Evolutionary conservation across 805 yeast species (phyloP), one percentile per base, ranked within the genome.

Genomic region (Kazachstania psychrophila): DNA sequence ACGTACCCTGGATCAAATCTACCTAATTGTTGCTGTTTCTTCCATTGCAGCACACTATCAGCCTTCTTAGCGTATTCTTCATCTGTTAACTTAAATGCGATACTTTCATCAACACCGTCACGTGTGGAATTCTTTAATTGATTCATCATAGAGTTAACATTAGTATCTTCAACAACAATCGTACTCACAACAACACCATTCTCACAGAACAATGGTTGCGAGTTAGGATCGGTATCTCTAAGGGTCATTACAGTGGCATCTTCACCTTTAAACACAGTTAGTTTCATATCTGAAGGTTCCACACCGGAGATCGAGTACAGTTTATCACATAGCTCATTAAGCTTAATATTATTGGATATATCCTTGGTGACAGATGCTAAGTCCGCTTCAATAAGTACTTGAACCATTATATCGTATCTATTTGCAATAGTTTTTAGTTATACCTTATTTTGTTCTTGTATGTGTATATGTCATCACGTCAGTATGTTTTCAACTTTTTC

Each of bases 41-140:
- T 89, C 95, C 95, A 88, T 38, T 69, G 70, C 38, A 78, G 66
- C 2, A 84, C 94, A 0, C 89, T 69, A 37, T 79, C 74, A 3
- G 58, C 36, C 40, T 81, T 66, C 32, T 63, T 63, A 22, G 69
- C 77, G 56, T 88, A 57, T n/a, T 48, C 57, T 27, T 53, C 55
- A 18, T 52, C 60, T 11, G 53, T 42, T 20, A 54, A 39, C 24
- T 40, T 33, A 31, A 48, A 52, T 15, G 37, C 13, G 2, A 32
- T 28, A 11, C 44, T 46, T 8, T 46, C 49, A 4, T 38, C 47
- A 14, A 39, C 46, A 19, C 42, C 31, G 4, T 30, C 36, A 11
- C 28, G 27, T n/a, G 37, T 19, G 2, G 41, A 36, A 12, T 43
- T 38, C 14, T 42, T 56, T 14, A 72, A 41, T 30, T 65, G 67